Percentiles rank a stretch among this genome's conserved stretches.
Evolutionary conservation across 441 rosid genomes (phyloP).

Genomic region (Eutrema salsugineum): DNA sequence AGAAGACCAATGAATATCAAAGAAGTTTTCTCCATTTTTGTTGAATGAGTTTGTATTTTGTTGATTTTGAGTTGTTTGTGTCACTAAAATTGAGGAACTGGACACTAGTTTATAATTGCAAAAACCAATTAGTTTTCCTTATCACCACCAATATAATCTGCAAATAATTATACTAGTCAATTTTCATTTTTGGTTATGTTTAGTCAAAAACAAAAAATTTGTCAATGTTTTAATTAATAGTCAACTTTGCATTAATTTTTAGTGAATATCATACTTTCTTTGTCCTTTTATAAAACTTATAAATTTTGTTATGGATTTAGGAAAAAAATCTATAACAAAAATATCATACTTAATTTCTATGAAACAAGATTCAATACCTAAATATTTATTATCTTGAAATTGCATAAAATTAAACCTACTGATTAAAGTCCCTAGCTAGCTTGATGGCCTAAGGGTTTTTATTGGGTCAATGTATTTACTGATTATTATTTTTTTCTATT

Average conservation of each 20-base stretch:
- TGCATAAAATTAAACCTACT: too few species aligned
- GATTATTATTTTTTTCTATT: too few species aligned
- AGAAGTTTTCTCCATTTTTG: constrained; percentile 6
- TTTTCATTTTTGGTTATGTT: too few species aligned
- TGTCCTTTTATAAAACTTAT: not conserved
- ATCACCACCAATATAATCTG: not conserved
- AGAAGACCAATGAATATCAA: constrained; percentile 4
- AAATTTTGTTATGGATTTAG: too few species aligned
- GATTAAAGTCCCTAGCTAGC: too few species aligned
- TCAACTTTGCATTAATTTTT: not conserved
- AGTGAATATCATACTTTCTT: not conserved
- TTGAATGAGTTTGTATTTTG: not conserved
- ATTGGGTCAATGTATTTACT: too few species aligned
- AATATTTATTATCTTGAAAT: too few species aligned
- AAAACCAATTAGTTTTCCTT: not conserved
- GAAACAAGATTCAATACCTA: too few species aligned
- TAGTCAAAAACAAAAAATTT: not conserved
- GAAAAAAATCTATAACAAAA: too few species aligned
- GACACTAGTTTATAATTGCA: not conserved
- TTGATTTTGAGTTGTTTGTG: not conserved
- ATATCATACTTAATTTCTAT: too few species aligned
- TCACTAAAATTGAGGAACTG: not conserved
- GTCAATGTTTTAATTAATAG: not conserved
- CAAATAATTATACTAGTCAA: not conserved
- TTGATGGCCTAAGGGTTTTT: too few species aligned